Evolutionary conservation across 352 stramenopile species (phyloP).

Genomic region (Nothophytophthora sp.): DNA sequence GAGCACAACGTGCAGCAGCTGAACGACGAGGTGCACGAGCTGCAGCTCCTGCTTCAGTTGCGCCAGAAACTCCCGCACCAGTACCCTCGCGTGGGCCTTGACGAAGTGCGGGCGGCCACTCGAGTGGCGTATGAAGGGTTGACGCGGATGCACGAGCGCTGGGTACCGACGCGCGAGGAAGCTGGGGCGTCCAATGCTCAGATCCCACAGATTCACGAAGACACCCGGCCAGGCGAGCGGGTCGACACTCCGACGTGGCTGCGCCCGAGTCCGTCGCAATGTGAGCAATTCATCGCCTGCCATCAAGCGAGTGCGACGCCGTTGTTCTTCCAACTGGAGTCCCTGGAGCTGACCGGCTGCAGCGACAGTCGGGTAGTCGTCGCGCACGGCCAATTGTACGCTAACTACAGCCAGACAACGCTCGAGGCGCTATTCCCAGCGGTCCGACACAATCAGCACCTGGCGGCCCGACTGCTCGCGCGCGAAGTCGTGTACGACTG

Average conservation of each 20-base stretch:
- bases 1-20: slow-evolving; percentile 34
- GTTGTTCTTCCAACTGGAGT: slow-evolving; percentile 24
- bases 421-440: slow-evolving; percentile 21
- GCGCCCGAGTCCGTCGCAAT: slow-evolving; percentile 18
- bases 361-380: slow-evolving; percentile 26
- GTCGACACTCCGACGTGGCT: slow-evolving; percentile 1
- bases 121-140: slow-evolving; percentile 29
- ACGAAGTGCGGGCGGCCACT: slow-evolving; percentile 14
- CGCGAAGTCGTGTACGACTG: slow-evolving; percentile 23
- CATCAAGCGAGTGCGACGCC: slow-evolving; percentile 18
- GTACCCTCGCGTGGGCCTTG: slow-evolving; percentile 9
- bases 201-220: slow-evolving; percentile 1
- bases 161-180: background rate
- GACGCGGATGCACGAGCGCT: slow-evolving; percentile 16
- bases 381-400: slow-evolving; percentile 14
- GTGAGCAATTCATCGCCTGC: slow-evolving; percentile 19
- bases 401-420: slow-evolving; percentile 10
- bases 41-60: slow-evolving; percentile 38
- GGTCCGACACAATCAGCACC: slow-evolving; percentile 17
- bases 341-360: slow-evolving; percentile 18
- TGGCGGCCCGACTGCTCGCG: slow-evolving; percentile 19
- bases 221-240: slow-evolving; percentile 14
- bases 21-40: slow-evolving; percentile 35
- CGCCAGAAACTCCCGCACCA: slow-evolving; percentile 25
- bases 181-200: background rate